phyloP scores from a whole-genome alignment of 768 basidiomycete species.

The Mrakia blollopis region DNA sequence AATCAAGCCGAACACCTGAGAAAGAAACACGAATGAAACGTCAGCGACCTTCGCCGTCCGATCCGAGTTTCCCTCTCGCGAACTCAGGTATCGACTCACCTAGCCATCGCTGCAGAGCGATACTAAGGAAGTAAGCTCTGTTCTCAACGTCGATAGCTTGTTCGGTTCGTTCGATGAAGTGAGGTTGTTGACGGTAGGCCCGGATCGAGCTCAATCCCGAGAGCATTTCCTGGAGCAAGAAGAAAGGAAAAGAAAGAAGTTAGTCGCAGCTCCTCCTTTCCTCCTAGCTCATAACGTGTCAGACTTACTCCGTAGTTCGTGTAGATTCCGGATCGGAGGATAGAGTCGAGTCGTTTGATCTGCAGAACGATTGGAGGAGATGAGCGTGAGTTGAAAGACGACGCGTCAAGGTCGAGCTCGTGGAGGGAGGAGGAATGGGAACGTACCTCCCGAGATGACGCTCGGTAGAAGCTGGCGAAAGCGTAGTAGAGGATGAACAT shows the following conservation, averaged over 20 bases:
- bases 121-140: constrained; percentile 19
- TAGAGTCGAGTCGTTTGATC: constrained; percentile 38
- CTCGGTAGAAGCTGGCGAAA: constrained; percentile 36
- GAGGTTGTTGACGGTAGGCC: constrained; percentile 13
- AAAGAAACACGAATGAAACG: neutral
- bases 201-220: constrained; percentile 15
- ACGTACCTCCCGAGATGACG: constrained; percentile 35
- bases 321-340: constrained; percentile 37
- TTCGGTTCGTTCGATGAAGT: constrained; percentile 20
- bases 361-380: neutral
- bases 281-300: too few relatives aligned
- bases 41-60: too few relatives aligned
- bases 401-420: too few relatives aligned
- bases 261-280: too few relatives aligned
- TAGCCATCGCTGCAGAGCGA: constrained; percentile 49
- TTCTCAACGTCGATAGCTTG: constrained; percentile 24
- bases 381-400: neutral
- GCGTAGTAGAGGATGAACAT: constrained; percentile 34
- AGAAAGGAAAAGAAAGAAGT: too few relatives aligned
- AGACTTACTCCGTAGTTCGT: constrained; percentile 27
- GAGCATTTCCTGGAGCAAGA: constrained; percentile 4
- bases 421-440: too few relatives aligned
- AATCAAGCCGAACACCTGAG: constrained; percentile 55
- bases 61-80: too few relatives aligned
- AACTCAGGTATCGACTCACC: neutral